Conservation (phyloP, 345 rosid genomes). For the Linum lewisii region DNA sequence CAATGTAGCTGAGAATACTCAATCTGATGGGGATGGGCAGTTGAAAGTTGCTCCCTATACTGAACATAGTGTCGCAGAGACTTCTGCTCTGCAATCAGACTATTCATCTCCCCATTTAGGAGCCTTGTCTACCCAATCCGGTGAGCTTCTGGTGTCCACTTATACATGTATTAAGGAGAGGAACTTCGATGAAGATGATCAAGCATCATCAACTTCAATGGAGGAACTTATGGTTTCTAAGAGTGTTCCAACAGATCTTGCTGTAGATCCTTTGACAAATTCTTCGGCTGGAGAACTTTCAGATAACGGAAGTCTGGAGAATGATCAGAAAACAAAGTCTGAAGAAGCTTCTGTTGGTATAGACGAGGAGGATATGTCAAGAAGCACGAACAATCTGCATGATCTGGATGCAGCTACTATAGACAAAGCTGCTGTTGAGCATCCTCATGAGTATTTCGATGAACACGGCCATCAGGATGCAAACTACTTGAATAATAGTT, state of each 20-base stretch:
- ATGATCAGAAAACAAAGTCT: no score
- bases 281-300: no score
- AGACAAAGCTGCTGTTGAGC: conserved; percentile 15
- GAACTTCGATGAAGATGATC: conserved; percentile 23
- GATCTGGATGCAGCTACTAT: conserved; percentile 11
- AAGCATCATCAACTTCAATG: conserved; percentile 28
- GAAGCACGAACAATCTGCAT: conserved; percentile 3
- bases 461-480: conserved; percentile 20
- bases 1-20: conserved; percentile 35
- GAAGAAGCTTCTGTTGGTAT: no score
- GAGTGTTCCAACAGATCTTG: no score
- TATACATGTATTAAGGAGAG: no score
- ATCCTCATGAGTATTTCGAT: conserved; percentile 14
- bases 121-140: conserved; percentile 25
- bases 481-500: conserved; percentile 22
- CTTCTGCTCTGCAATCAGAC: conserved; percentile 22
- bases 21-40: conserved; percentile 48
- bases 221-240: conserved; percentile 34
- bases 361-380: conserved; percentile 14
- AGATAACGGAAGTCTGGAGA: no score
- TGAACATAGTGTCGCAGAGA: conserved; percentile 25
- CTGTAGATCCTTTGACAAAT: no score
- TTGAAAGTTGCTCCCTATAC: conserved; percentile 24
- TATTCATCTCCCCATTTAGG: conserved; percentile 20
- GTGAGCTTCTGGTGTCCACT: no score